Evolutionary conservation across 768 basidiomycete genomes (phyloP), one percentile per base, ranked within the genome.

Genomic region (Agaricus blazei): DNA sequence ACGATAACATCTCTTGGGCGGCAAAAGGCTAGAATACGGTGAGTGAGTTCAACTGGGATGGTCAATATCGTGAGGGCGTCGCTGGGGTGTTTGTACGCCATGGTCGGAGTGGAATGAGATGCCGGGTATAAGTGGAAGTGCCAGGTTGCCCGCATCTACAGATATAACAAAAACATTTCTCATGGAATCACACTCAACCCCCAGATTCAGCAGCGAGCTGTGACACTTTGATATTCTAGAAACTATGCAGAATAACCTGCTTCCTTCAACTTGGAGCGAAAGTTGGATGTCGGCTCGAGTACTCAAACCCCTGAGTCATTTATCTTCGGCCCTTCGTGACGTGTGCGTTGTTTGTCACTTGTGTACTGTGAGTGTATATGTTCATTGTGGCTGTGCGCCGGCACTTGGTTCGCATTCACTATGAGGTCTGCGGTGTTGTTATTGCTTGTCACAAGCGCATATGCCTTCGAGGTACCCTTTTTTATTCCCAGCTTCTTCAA

Each of bases 11-110:
- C 84, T 59, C 68, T 68, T 41, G 83, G 81, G 59, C 78, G 74
- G 60, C 81, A 83, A 60, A 78, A 74, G 8, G 71, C 65, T 15
- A 90, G 77, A 29, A 81, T 74, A 41, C 79, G 75, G 61, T 89
- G 82, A 24, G 75, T 59, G 44, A 90, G 65, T 64, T 92, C 89
- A 12, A 74, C 59, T 0, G 87, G 85, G 28, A 84, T 67, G 41
- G 67, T 63, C 31, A 79, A 59, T 42, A 70, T 58, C 34, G 57
- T 51, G 44, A 49, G 43, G 29, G 58, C 48, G 15, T 44, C 47
- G 4, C 7, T 7, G 9, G 48, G 48, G 4, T 34, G 34, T 9
- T 12, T 45, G 27, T 9, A 12, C 5, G 44, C 27, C 27, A 28
- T 45, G 19, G 34, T 34, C 11, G 40, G 40, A 14, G 28, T 29